Percentiles rank a stretch among this genome's conserved stretches.
Conservation (phyloP, 2,329 filamentous ascomycete species). For the Neoarthrinium moseri region DNA sequence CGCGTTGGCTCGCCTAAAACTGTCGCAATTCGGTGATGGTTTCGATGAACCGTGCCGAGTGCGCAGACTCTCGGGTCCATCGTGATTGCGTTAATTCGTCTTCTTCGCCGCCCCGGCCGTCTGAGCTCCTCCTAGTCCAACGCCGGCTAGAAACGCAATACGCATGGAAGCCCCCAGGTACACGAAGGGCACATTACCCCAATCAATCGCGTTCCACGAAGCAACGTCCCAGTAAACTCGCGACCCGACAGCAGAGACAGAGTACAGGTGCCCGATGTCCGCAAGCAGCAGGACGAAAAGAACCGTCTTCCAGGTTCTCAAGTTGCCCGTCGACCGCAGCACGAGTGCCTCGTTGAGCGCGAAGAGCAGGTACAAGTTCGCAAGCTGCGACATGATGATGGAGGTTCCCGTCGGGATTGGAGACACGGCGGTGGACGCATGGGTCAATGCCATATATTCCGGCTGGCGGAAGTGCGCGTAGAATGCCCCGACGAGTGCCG, state of each 20-base stretch:
- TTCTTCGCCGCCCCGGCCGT: conserved; percentile 16
- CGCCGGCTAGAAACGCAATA: conserved; percentile 55
- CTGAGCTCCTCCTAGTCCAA: conserved; percentile 46
- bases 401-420: conserved; percentile 58
- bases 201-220: conserved; percentile 66
- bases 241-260: conserved; percentile 57
- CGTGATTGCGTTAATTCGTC: conserved; percentile 13
- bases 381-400: conserved; percentile 71
- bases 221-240: conserved; percentile 62
- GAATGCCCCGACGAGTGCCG: conserved; percentile 51
- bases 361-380: conserved; percentile 76
- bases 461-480: conserved; percentile 48
- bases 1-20: too few relatives aligned
- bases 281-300: conserved; percentile 68
- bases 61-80: too few relatives aligned
- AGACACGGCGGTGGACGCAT: conserved; percentile 49
- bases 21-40: too few relatives aligned
- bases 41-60: too few relatives aligned
- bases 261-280: conserved; percentile 75
- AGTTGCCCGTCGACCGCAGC: conserved; percentile 65
- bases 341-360: conserved; percentile 76
- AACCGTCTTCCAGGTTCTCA: conserved; percentile 68
- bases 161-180: conserved; percentile 63
- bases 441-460: conserved; percentile 64
- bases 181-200: conserved; percentile 69